Evolutionary conservation across 768 basidiomycete species (phyloP).

Genomic region (Daedalea quercina): DNA sequence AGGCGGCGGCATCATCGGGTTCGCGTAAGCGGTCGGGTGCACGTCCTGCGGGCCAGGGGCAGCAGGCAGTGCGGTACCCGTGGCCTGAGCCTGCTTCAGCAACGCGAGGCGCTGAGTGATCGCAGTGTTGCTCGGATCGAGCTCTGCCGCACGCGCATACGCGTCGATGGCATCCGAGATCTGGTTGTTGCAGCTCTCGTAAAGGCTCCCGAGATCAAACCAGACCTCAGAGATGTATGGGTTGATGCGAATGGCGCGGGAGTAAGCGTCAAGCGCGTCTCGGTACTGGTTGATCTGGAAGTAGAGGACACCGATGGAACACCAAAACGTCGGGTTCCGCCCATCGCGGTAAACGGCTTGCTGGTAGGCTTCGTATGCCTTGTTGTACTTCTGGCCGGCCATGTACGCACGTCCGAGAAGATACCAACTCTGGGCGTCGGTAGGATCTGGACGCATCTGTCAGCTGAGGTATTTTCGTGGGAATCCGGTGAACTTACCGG

Average conservation of each 20-base stretch:
- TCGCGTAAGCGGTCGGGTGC: slow-evolving; percentile 91
- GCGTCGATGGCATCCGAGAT: slow-evolving; percentile 98
- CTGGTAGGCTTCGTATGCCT: slow-evolving; percentile 98
- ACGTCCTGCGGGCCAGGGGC: slow-evolving; percentile 94
- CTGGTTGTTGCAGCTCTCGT: slow-evolving; percentile 99
- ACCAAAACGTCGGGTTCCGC: slow-evolving; percentile 99
- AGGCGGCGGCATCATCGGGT: slow-evolving; percentile 61
- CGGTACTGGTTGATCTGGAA: slow-evolving; percentile 99
- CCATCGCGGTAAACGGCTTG: slow-evolving; percentile 99
- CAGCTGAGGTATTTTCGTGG: not conserved
- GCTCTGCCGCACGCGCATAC: slow-evolving; percentile 89
- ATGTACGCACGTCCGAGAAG: slow-evolving; percentile 97
- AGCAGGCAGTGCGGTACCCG: slow-evolving; percentile 70
- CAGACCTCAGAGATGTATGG: slow-evolving; percentile 94
- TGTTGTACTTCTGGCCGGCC: slow-evolving; percentile 98
- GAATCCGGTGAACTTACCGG: slow-evolving; percentile 48
- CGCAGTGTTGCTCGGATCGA: slow-evolving; percentile 79
- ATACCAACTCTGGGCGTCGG: slow-evolving; percentile 98
- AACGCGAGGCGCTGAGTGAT: slow-evolving; percentile 79
- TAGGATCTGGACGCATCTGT: slow-evolving; percentile 52
- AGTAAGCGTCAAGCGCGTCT: slow-evolving; percentile 97
- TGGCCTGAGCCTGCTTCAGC: slow-evolving; percentile 70
- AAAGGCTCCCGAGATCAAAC: slow-evolving; percentile 96
- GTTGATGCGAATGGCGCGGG: slow-evolving; percentile 96
- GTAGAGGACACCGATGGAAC: slow-evolving; percentile 97